A percentile compares a stretch with the other conserved stretches of the same genome.
These are phyloP conservation scores for Suhomyces guaymorum DNA, from an alignment of 1,139 yeast species.

Conservation along the genomic window DNA sequence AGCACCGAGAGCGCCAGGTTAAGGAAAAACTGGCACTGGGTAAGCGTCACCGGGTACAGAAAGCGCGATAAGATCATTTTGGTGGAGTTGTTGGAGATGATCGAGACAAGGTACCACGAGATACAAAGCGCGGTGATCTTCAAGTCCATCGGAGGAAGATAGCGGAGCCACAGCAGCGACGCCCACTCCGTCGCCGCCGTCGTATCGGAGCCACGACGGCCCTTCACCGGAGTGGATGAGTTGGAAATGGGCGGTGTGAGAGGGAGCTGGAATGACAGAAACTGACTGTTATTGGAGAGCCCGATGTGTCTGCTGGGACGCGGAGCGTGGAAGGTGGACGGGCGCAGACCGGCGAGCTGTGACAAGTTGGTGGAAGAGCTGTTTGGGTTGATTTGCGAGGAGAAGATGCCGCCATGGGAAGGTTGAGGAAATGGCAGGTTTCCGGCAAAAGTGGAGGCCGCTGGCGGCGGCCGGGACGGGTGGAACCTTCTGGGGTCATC, in stretches of 20 bases:
- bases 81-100: constrained; percentile 77
- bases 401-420: background rate
- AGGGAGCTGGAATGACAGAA: constrained; percentile 23
- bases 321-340: constrained; percentile 19
- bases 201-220: constrained; percentile 8
- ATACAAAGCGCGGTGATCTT: constrained; percentile 51
- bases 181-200: background rate
- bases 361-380: constrained; percentile 30
- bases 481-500: constrained; percentile 1
- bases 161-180: constrained; percentile 2
- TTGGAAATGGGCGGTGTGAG: constrained; percentile 42
- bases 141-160: constrained; percentile 32
- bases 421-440: too few relatives aligned
- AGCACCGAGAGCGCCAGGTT: constrained; percentile 57
- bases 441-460: background rate
- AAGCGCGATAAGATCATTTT: constrained; percentile 70
- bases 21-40: constrained; percentile 79
- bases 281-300: constrained; percentile 15
- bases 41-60: constrained; percentile 78
- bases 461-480: constrained; percentile 1
- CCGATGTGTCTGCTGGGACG: constrained; percentile 21
- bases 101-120: constrained; percentile 80
- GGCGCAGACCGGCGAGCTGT: constrained; percentile 11
- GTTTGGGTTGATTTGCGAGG: constrained; percentile 24
- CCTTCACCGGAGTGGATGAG: constrained; percentile 34